Evolutionary conservation across 768 basidiomycete genomes (phyloP).

Genomic region (Candolleomyces aberdarensis): DNA sequence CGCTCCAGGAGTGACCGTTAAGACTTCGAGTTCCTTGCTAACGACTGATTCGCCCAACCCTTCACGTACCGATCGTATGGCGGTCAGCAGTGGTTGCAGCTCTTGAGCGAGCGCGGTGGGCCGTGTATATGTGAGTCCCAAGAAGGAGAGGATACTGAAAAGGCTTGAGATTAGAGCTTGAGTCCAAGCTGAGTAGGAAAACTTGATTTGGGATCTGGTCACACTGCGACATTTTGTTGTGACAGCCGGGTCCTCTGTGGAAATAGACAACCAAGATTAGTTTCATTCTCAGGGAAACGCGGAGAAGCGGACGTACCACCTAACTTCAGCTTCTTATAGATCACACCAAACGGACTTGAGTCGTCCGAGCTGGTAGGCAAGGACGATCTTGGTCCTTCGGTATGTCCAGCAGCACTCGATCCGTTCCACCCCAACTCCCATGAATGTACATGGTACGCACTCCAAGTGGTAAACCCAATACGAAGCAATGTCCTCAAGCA

Average conservation of each 20-base stretch:
- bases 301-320: not conserved
- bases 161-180: not conserved
- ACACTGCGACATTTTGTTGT: not conserved
- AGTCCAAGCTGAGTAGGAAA: not conserved
- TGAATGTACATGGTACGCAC: not conserved
- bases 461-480: not conserved
- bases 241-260: not conserved
- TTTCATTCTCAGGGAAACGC: too few species aligned
- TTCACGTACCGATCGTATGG: not conserved
- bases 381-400: not conserved
- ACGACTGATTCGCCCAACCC: not conserved
- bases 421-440: too few species aligned
- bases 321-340: conserved; percentile 1
- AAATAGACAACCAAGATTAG: too few species aligned
- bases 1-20: not conserved
- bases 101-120: not conserved
- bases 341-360: not conserved
- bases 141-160: not conserved
- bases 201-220: not conserved
- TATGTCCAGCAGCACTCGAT: too few species aligned
- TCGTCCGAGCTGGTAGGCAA: too few species aligned
- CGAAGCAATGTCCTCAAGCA: not conserved
- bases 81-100: not conserved
- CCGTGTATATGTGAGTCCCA: not conserved
- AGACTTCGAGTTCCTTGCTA: not conserved